These are phyloP conservation scores for Pyrenula massariospora DNA, from an alignment of 495 filamentous ascomycete species.

Conservation along the genomic window DNA sequence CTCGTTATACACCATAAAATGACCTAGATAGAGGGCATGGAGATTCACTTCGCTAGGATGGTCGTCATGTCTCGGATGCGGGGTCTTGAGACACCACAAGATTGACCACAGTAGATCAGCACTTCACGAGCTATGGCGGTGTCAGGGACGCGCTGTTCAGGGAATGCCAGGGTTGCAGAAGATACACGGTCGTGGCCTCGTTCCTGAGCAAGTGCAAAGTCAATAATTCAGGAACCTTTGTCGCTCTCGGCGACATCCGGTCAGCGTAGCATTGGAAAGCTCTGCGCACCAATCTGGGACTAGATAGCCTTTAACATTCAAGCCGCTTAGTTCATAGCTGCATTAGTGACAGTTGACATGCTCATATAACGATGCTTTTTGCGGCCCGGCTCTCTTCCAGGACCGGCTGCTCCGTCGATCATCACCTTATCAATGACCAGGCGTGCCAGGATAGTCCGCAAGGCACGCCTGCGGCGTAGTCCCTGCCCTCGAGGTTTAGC, in stretches of 20 bases:
- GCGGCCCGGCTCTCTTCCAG: neutral
- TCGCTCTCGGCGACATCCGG: neutral
- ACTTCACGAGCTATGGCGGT: too few species aligned
- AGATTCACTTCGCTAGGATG: too few species aligned
- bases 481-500: neutral
- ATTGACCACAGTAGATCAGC: too few species aligned
- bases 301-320: neutral
- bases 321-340: neutral
- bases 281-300: neutral
- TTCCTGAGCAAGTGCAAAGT: neutral
- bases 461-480: neutral
- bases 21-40: too few species aligned
- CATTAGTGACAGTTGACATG: too few species aligned
- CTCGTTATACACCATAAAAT: too few species aligned
- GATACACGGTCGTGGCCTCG: neutral
- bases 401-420: neutral
- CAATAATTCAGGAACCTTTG: neutral
- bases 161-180: neutral
- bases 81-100: too few species aligned
- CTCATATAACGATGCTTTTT: neutral
- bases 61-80: too few species aligned
- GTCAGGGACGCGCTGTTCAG: neutral
- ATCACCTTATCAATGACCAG: neutral
- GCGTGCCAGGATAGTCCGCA: neutral
- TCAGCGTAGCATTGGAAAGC: neutral